Evolutionary conservation across 2,329 filamentous ascomycete species (phyloP).

Genomic region (Blastomyces gilchristii): DNA sequence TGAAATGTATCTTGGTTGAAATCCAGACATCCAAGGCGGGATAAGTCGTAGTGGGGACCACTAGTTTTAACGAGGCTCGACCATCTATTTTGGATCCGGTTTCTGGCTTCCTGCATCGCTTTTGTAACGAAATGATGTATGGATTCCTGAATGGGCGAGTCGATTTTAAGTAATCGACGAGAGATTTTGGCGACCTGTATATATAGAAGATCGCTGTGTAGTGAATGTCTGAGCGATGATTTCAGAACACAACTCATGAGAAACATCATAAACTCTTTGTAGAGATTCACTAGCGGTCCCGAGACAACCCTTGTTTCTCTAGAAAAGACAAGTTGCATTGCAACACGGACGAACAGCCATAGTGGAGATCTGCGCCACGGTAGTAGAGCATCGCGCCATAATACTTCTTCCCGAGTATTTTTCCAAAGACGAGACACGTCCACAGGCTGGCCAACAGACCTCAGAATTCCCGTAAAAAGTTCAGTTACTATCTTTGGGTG

Average conservation of each 20-base stretch:
- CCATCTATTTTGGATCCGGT: background rate
- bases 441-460: slow-evolving; percentile 27
- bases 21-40: background rate
- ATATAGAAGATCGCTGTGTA: slow-evolving; percentile 23
- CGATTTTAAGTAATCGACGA: slow-evolving; percentile 34
- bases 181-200: slow-evolving; percentile 36
- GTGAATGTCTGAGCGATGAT: slow-evolving; percentile 9
- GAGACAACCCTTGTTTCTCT: slow-evolving; percentile 24
- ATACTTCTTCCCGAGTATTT: slow-evolving; percentile 41
- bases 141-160: slow-evolving; percentile 6
- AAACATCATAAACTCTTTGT: slow-evolving; percentile 45
- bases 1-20: background rate
- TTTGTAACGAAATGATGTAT: slow-evolving; percentile 14
- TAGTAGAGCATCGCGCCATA: slow-evolving; percentile 28
- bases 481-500: slow-evolving; percentile 46
- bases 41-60: background rate
- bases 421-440: slow-evolving; percentile 16
- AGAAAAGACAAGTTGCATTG: slow-evolving; percentile 40
- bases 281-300: slow-evolving; percentile 33
- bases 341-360: slow-evolving; percentile 48
- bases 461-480: slow-evolving; percentile 38
- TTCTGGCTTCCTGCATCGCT: slow-evolving; percentile 7
- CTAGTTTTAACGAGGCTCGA: background rate
- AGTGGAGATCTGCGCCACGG: slow-evolving; percentile 46
- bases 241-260: slow-evolving; percentile 34